These are phyloP conservation scores for Ehretia macrophylla DNA, from an alignment of 257 asterid species.

Conservation along the genomic window DNA sequence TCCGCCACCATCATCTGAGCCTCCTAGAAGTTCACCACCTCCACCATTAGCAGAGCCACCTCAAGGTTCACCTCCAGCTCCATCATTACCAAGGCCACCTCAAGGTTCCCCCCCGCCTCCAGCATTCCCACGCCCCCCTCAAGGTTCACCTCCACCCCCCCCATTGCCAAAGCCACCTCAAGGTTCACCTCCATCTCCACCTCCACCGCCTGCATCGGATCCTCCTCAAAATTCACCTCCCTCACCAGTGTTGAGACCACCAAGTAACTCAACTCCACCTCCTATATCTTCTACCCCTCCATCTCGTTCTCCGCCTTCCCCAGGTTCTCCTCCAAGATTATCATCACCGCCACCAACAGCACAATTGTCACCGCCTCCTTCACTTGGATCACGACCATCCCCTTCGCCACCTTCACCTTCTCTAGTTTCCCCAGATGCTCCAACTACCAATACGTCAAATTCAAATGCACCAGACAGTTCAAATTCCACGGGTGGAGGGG, in stretches of 20 bases:
- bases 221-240: slow-evolving; percentile 17
- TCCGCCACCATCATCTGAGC: slow-evolving; percentile 36
- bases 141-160: slow-evolving; percentile 16
- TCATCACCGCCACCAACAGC: slow-evolving; percentile 39
- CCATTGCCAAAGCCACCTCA: slow-evolving; percentile 3
- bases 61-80: background rate
- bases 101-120: slow-evolving; percentile 17
- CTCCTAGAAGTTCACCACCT: slow-evolving; percentile 18
- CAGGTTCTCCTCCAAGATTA: slow-evolving; percentile 9
- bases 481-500: slow-evolving; percentile 29
- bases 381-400: slow-evolving; percentile 20
- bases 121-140: slow-evolving; percentile 14
- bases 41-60: slow-evolving; percentile 10
- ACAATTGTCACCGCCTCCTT: slow-evolving; percentile 27
- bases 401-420: slow-evolving; percentile 34
- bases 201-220: slow-evolving; percentile 19
- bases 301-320: slow-evolving; percentile 9
- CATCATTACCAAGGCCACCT: slow-evolving; percentile 3
- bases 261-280: slow-evolving; percentile 18
- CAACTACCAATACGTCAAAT: slow-evolving; percentile 23
- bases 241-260: slow-evolving; percentile 14
- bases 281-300: slow-evolving; percentile 16
- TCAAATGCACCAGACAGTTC: slow-evolving; percentile 34
- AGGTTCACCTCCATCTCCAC: slow-evolving; percentile 3
- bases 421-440: slow-evolving; percentile 35